Evolutionary conservation across 805 yeast genomes (phyloP).

Genomic region (Wickerhamomyces bovis): DNA sequence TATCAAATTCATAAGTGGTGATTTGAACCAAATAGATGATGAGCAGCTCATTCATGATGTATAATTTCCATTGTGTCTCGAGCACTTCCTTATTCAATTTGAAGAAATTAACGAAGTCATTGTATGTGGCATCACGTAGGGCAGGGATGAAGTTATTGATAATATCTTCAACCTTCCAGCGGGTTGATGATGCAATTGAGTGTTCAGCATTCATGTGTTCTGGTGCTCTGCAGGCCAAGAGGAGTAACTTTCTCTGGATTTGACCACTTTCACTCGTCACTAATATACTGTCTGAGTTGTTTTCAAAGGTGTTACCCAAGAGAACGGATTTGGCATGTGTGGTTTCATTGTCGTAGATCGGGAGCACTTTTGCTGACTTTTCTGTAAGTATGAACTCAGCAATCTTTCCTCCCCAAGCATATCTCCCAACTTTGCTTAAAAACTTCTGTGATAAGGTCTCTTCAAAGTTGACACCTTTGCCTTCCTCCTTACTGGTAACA

Average conservation of each 20-base stretch:
- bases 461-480: background rate
- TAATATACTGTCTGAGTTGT: background rate
- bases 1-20: slow-evolving; percentile 10
- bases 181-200: background rate
- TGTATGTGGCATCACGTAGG: slow-evolving; percentile 7
- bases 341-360: slow-evolving; percentile 15
- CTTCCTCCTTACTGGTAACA: background rate
- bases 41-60: slow-evolving; percentile 5
- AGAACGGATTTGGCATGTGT: slow-evolving; percentile 12
- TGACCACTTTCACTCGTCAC: slow-evolving; percentile 6
- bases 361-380: background rate
- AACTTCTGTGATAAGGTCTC: slow-evolving; percentile 8
- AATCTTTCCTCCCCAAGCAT: slow-evolving; percentile 8
- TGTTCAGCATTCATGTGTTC: background rate
- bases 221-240: slow-evolving; percentile 2
- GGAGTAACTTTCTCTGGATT: slow-evolving; percentile 6
- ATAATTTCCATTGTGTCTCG: slow-evolving; percentile 1
- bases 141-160: background rate
- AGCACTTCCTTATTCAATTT: slow-evolving; percentile 8
- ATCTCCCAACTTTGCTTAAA: slow-evolving; percentile 8
- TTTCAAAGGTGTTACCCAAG: background rate
- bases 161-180: background rate
- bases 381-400: slow-evolving; percentile 11
- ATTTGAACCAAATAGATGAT: slow-evolving; percentile 11
- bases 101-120: slow-evolving; percentile 15